Evolutionary conservation across 306 rosid genomes (phyloP).

Genomic region (Calophaca sinica): DNA sequence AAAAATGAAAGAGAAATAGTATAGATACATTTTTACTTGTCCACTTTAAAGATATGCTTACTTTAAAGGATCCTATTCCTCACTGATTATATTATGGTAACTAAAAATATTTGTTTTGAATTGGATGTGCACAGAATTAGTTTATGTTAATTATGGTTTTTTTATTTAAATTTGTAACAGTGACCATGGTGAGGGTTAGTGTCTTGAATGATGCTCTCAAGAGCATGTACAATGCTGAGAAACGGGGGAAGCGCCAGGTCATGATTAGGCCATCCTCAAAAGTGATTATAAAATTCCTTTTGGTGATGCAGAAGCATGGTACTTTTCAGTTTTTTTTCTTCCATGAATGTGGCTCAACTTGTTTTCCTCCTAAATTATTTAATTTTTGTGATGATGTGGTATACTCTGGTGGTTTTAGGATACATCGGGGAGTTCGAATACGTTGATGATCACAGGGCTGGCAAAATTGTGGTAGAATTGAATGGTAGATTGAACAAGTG

Average conservation of each 20-base stretch:
- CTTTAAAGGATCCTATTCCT: neutral
- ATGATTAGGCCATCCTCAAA: slow-evolving; percentile 55
- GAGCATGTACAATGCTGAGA: slow-evolving; percentile 54
- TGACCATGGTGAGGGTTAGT: slow-evolving; percentile 52
- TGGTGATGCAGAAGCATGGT: slow-evolving; percentile 56
- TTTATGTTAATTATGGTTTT: neutral
- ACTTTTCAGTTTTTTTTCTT: neutral
- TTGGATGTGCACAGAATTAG: too few relatives aligned
- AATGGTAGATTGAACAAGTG: slow-evolving; percentile 52
- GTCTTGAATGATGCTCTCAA: slow-evolving; percentile 55
- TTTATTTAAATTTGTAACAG: slow-evolving; percentile 38
- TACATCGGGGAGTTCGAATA: slow-evolving; percentile 54
- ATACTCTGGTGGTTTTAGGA: slow-evolving; percentile 19
- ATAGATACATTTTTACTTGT: neutral
- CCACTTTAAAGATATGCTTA: neutral
- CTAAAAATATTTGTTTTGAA: too few relatives aligned
- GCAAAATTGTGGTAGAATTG: slow-evolving; percentile 53
- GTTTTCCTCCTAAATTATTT: neutral
- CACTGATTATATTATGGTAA: neutral
- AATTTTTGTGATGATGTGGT: neutral
- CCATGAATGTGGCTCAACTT: neutral
- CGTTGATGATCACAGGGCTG: slow-evolving; percentile 52
- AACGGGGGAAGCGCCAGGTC: slow-evolving; percentile 51
- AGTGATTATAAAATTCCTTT: slow-evolving; percentile 49
- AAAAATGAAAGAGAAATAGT: too few relatives aligned